These are phyloP conservation scores for Xylariaceae sp. DNA, from an alignment of 2,329 filamentous ascomycete genomes.

Conservation along the genomic window DNA sequence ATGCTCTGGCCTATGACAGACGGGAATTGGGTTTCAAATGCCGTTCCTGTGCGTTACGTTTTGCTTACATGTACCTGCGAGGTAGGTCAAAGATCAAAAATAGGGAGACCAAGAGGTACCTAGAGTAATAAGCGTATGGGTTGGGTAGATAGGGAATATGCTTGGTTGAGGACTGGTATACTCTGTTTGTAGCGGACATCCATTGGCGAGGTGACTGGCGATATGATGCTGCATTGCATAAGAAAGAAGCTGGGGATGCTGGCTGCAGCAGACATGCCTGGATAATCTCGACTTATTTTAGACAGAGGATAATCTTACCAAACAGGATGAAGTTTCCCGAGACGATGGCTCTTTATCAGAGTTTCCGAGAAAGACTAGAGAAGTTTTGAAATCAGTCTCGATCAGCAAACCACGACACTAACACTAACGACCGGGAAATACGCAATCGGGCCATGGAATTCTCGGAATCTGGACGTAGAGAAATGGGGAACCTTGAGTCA, in stretches of 20 bases:
- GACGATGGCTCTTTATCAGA: no score
- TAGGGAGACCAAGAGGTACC: no score
- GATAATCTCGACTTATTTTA: neutral
- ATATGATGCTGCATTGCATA: slow-evolving; percentile 7
- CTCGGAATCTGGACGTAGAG: slow-evolving; percentile 1
- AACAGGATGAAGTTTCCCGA: no score
- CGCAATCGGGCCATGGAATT: slow-evolving; percentile 4
- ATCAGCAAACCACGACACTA: neutral
- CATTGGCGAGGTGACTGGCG: no score
- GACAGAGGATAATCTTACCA: slow-evolving; percentile 2
- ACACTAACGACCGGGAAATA: neutral
- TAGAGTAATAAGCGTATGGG: no score
- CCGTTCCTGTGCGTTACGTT: no score
- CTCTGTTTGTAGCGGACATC: neutral
- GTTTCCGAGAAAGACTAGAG: no score
- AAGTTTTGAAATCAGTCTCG: neutral
- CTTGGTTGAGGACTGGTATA: neutral
- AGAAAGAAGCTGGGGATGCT: slow-evolving; percentile 10
- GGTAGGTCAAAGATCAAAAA: no score
- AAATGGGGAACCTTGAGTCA: slow-evolving; percentile 12
- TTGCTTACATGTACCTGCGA: no score
- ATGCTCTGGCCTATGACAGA: no score
- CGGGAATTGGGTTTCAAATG: no score
- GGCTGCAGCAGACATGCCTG: slow-evolving; percentile 4
- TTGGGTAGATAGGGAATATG: no score